Conservation (phyloP, 495 filamentous ascomycete genomes). For the Podospora pseudopauciseta region DNA sequence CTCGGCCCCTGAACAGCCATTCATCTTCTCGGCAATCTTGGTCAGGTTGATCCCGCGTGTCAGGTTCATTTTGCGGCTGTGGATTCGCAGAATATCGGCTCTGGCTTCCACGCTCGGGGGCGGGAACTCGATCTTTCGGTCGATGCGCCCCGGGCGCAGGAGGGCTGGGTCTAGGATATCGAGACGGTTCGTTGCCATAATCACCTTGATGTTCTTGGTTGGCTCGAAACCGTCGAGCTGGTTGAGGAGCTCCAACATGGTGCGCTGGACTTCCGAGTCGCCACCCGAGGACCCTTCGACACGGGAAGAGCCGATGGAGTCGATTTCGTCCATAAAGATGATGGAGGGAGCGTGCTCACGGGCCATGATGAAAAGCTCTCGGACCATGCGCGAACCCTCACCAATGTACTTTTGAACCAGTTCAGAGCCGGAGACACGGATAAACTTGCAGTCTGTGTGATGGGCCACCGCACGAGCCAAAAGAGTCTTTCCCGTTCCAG, state of each 20-base stretch:
- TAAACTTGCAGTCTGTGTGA: constrained; percentile 98
- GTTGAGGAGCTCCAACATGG: constrained; percentile 98
- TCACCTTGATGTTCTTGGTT: constrained; percentile 99
- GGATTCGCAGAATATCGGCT: constrained; percentile 96
- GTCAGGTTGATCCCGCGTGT: constrained; percentile 95
- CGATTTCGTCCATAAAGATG: constrained; percentile 99
- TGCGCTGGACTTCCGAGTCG: constrained; percentile 98
- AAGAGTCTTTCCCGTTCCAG: constrained; percentile 95
- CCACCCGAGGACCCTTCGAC: constrained; percentile 93
- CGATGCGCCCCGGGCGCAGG: constrained; percentile 90
- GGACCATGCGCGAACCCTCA: constrained; percentile 96
- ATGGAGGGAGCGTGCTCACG: constrained; percentile 98
- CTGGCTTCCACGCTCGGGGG: constrained; percentile 95
- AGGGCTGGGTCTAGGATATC: constrained; percentile 96
- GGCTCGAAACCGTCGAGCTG: constrained; percentile 98
- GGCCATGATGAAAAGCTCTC: constrained; percentile 98
- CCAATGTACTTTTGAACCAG: constrained; percentile 99
- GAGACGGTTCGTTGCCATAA: constrained; percentile 98
- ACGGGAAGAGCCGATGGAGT: constrained; percentile 94
- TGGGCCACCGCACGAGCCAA: constrained; percentile 94
- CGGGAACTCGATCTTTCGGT: constrained; percentile 99
- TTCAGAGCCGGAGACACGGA: constrained; percentile 92
- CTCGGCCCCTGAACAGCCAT: constrained; percentile 94
- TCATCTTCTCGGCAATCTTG: constrained; percentile 99
- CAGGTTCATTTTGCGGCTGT: constrained; percentile 95